Evolutionary conservation across 1,284 basidiomycete genomes (phyloP), one percentile per base, ranked within the genome.

Genomic region (Ganoderma meredithae): DNA sequence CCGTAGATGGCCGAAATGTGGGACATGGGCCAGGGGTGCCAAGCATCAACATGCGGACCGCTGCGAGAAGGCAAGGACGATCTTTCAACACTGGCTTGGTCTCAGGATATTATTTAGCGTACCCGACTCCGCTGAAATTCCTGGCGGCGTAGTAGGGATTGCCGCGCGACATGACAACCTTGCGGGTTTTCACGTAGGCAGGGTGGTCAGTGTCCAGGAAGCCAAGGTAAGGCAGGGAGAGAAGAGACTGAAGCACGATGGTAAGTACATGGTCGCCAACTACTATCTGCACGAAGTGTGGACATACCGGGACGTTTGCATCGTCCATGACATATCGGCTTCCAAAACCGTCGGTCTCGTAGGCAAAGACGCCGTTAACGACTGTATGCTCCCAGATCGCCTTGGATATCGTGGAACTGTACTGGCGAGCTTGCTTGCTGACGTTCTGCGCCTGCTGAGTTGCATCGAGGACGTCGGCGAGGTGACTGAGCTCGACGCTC

Each of bases 11-110:
- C 86, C 25, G 88, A 89, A 44, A 94, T 87, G 60, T 89, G 88
- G 15, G 91, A 91, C 92, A 94, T 94, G 0, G 92, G 92, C 92
- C 92, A 94, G 65, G 91, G 91, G 75, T 91, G 82, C 86, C 86
- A 90, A 15, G 87, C 86, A 75, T 90, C 86, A 62, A 90, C 86
- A 76, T 94, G 92, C 41, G 92, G 92, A 1, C 92, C 91, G 53
- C 91, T 92, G 73, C 49, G 40, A n/a, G 15, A 60, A 59, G 22
- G 5, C 10, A 31, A 31, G n/a, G 36, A 33, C 53, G 25, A 17
- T n/a, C 31, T 58, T 40, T 60, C 10, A 60, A 40, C n/a, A 39
- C 58, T 8, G 19, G 12, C 13, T 40, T 17, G 10, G 15, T 8
- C 15, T 40, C 13, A 15, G 22, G 15, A 27, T 8, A 12, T 8